These are phyloP conservation scores for Psilocybe cubensis DNA, from an alignment of 768 basidiomycete genomes.

Conservation along the genomic window DNA sequence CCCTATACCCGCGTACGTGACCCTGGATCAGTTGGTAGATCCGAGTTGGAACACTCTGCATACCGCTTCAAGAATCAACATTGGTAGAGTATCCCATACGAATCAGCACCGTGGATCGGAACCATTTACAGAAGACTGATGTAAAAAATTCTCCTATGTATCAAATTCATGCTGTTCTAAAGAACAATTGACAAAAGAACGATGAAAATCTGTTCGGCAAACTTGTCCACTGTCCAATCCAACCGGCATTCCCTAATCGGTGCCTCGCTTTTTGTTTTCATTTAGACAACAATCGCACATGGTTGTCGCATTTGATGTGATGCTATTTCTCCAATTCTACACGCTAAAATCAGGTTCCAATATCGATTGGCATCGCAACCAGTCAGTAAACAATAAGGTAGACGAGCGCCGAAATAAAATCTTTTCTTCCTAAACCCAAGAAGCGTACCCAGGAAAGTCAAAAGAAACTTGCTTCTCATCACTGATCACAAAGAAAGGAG, in stretches of 20 bases:
- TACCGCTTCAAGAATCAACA: too few species aligned
- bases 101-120: too few species aligned
- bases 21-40: too few species aligned
- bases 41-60: too few species aligned
- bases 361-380: constrained; percentile 12
- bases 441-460: not conserved
- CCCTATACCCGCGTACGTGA: too few species aligned
- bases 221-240: not conserved
- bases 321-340: not conserved
- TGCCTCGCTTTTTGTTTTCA: constrained; percentile 16
- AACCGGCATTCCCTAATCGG: not conserved
- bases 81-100: too few species aligned
- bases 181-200: not conserved
- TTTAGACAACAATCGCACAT: constrained; percentile 1
- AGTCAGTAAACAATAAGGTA: constrained; percentile 3
- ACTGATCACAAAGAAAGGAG: not conserved
- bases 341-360: not conserved
- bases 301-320: not conserved
- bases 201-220: not conserved
- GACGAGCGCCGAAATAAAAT: not conserved
- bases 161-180: not conserved
- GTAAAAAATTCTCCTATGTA: too few species aligned
- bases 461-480: not conserved
- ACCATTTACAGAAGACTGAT: too few species aligned
- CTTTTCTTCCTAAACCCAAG: not conserved